These are phyloP conservation scores for Stemphylium vesicarium DNA, from an alignment of 2,329 filamentous ascomycete genomes.

Conservation along the genomic window DNA sequence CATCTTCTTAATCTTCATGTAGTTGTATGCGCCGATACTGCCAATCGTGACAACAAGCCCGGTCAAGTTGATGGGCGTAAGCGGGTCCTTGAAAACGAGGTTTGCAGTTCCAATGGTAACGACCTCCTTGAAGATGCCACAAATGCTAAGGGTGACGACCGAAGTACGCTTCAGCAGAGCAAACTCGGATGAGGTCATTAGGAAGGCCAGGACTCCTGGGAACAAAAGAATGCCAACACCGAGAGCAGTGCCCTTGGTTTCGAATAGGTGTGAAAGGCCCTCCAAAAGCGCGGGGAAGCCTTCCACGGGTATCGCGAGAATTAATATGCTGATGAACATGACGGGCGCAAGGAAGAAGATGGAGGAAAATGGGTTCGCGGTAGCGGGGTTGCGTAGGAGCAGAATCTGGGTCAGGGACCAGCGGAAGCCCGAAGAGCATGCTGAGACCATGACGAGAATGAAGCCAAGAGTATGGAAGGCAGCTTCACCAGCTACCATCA, in stretches of 20 bases:
- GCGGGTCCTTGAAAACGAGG: conserved; percentile 83
- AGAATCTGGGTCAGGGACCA: conserved; percentile 99
- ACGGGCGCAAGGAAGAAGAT: conserved; percentile 97
- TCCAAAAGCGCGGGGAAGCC: conserved; percentile 71
- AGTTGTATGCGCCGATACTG: conserved; percentile 91
- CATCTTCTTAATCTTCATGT: conserved; percentile 92
- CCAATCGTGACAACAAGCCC: conserved; percentile 87
- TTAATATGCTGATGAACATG: conserved; percentile 85
- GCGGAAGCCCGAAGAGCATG: conserved; percentile 94
- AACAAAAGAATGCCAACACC: conserved; percentile 81
- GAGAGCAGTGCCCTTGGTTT: conserved; percentile 70
- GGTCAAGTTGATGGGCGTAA: conserved; percentile 85
- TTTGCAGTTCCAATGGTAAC: conserved; percentile 91
- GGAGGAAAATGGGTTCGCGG: conserved; percentile 93
- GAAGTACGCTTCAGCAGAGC: conserved; percentile 92
- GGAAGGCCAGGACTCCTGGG: conserved; percentile 87
- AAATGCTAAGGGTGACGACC: conserved; percentile 94
- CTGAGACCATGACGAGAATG: conserved; percentile 87
- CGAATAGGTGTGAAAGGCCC: conserved; percentile 68
- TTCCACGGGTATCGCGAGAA: conserved; percentile 86
- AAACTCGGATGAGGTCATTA: conserved; percentile 97
- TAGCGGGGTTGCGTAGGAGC: conserved; percentile 89
- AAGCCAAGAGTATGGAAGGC: conserved; percentile 89
- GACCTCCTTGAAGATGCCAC: conserved; percentile 98
- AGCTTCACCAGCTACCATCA: conserved; percentile 98